Conservation (phyloP, 2,329 filamentous ascomycete species). For the Microsporum audouinii region DNA sequence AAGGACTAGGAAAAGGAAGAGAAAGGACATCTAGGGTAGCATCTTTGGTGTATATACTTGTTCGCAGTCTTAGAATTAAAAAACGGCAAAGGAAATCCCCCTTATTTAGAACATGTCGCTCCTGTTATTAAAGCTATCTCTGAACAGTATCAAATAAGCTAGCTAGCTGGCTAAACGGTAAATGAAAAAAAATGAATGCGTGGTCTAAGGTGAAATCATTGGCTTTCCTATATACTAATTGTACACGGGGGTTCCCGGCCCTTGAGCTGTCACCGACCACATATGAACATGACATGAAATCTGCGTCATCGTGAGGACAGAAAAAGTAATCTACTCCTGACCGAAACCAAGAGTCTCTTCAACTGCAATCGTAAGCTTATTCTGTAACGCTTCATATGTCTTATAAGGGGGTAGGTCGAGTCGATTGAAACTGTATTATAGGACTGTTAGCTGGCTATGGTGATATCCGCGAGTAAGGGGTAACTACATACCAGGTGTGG, state of each 20-base stretch:
- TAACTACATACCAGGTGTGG: slow-evolving; percentile 74
- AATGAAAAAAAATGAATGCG: neutral
- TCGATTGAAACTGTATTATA: slow-evolving; percentile 69
- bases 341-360: slow-evolving; percentile 99
- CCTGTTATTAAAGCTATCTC: neutral
- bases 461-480: neutral
- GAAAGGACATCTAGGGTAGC: neutral
- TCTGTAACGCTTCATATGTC: slow-evolving; percentile 67
- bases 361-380: slow-evolving; percentile 90
- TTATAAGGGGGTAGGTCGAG: slow-evolving; percentile 93
- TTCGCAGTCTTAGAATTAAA: neutral
- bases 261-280: neutral
- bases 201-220: slow-evolving; percentile 2
- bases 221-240: slow-evolving; percentile 12
- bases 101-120: neutral
- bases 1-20: neutral
- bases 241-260: slow-evolving; percentile 6
- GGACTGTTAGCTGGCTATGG: slow-evolving; percentile 2
- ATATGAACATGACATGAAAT: neutral
- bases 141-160: too few relatives aligned
- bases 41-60: neutral
- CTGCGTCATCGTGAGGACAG: neutral
- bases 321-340: slow-evolving; percentile 58
- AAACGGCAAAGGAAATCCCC: neutral
- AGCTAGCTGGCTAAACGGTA: neutral